A percentile compares a stretch with the other conserved stretches of the same genome.
Evolutionary conservation across 345 rosid species (phyloP).

Genomic region (Arabidopsis arenosa): DNA sequence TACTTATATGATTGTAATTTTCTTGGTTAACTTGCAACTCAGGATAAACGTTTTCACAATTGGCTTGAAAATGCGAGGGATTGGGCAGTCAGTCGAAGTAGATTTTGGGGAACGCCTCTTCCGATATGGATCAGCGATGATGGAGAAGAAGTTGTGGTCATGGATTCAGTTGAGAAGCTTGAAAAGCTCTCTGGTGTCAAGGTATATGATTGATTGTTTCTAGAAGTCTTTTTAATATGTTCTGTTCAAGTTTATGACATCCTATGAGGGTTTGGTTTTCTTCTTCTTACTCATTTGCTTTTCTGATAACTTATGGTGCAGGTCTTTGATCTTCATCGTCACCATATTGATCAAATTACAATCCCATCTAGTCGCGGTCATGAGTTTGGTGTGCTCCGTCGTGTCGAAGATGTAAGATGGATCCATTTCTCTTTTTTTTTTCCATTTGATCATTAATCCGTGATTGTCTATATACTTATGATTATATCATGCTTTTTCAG

Average conservation of each 20-base stretch:
- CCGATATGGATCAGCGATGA: slow-evolving; percentile 95
- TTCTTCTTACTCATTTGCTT: slow-evolving; percentile 24
- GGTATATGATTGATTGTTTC: slow-evolving; percentile 47
- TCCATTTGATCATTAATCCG: slow-evolving; percentile 6
- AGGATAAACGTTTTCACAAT: slow-evolving; percentile 98
- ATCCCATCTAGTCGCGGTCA: slow-evolving; percentile 80
- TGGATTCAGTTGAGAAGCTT: slow-evolving; percentile 86
- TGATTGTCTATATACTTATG: slow-evolving; percentile 6
- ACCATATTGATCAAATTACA: slow-evolving; percentile 89
- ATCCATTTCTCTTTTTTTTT: slow-evolving; percentile 4
- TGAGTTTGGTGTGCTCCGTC: slow-evolving; percentile 83
- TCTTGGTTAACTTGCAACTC: slow-evolving; percentile 37
- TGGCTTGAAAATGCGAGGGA: slow-evolving; percentile 99
- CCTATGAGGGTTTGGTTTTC: background rate
- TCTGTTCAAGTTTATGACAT: slow-evolving; percentile 15
- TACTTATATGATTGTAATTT: background rate
- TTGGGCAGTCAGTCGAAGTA: slow-evolving; percentile 97
- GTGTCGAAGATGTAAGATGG: slow-evolving; percentile 84
- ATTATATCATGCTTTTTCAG: background rate
- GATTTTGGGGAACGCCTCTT: slow-evolving; percentile 99
- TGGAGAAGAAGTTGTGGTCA: slow-evolving; percentile 72
- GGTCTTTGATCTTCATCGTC: slow-evolving; percentile 93
- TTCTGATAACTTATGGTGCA: slow-evolving; percentile 42
- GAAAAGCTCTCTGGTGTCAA: slow-evolving; percentile 90
- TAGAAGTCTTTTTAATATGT: slow-evolving; percentile 19